Base-by-base conservation (phyloP, 2,329 filamentous ascomycete genomes). In the Aspergillus pseudoglaucus region DNA sequence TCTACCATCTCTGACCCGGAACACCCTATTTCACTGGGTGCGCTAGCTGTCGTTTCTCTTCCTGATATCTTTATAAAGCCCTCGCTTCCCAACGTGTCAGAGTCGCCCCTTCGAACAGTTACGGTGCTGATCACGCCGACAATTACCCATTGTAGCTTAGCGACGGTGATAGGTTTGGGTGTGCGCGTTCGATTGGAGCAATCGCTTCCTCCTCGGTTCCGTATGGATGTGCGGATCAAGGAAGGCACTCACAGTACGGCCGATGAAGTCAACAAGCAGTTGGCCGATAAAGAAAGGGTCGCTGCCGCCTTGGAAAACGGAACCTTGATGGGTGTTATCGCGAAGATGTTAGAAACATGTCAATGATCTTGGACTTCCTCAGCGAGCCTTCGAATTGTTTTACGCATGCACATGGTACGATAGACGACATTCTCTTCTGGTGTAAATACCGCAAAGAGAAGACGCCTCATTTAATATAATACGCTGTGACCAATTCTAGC, bases 1-100 rank as follows among this genome's bases (percentile, higher is more conserved):
- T 88, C 90, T 54, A 87, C 87, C 58, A 96, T 98, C 62, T 91
- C 88, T 20, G 93, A 98, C 68, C 93, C 93, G 2, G 93, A 98
- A 72, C 93, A 98, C 65, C 93, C 93, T 33, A 82, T 96, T 46
- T 95, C 91, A 2, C 80, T 98, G 43, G 93, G 90, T 52, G 90
- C 93, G 60, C 79, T 98, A 37, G 90, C 90, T 30, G 93, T 98
- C 45, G 90, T 98, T 57, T 96, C 94, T 58, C 82, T 98, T n/a
- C 84, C 87, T 27, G 93, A 98, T 69, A 96, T 98, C 59, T 78
- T 82, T 60, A 88, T 98, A 57, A 76, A 75, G 40, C 81, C 84
- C 43, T 79, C 85, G 6, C 78, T 84, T n/a, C 79, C 79, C 32
- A 73, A 75, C 51, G 74, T 74, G 32, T 75, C 71, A 8, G 70